Conservation (phyloP, 805 yeast species). For the Suhomyces sp. region DNA sequence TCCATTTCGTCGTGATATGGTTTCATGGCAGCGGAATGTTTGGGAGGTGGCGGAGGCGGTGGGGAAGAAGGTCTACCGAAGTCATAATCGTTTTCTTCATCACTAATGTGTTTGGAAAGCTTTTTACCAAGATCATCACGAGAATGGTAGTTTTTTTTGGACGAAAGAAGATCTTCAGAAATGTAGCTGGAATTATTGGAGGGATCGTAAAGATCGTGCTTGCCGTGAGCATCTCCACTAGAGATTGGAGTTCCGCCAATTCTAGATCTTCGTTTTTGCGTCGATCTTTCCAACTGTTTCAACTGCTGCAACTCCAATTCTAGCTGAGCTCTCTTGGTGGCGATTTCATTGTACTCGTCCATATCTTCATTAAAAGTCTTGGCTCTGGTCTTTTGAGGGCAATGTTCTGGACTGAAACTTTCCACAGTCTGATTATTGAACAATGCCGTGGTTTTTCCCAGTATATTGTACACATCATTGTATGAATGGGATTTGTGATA, state of each 20-base stretch:
- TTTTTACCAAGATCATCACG: slow-evolving; percentile 36
- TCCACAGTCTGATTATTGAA: slow-evolving; percentile 24
- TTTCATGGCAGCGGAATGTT: slow-evolving; percentile 17
- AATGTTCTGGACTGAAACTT: slow-evolving; percentile 24
- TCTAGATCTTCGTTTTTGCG: slow-evolving; percentile 6
- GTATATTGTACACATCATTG: slow-evolving; percentile 14
- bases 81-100: slow-evolving; percentile 17
- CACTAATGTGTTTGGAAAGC: slow-evolving; percentile 22
- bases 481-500: slow-evolving; percentile 16
- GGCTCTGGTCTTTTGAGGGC: slow-evolving; percentile 9
- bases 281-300: slow-evolving; percentile 25
- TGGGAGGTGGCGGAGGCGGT: slow-evolving; percentile 39
- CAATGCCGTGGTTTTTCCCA: slow-evolving; percentile 8
- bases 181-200: slow-evolving; percentile 28
- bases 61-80: slow-evolving; percentile 9
- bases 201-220: slow-evolving; percentile 8
- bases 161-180: slow-evolving; percentile 35
- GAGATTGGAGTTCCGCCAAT: background rate
- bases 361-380: slow-evolving; percentile 4
- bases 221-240: background rate
- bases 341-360: slow-evolving; percentile 28
- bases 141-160: slow-evolving; percentile 30
- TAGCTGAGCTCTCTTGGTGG: slow-evolving; percentile 35
- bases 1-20: slow-evolving; percentile 9
- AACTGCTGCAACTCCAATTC: slow-evolving; percentile 38